Evolutionary conservation across 345 rosid genomes (phyloP), one percentile per base, ranked within the genome.

Genomic region (Murraya koenigii): DNA sequence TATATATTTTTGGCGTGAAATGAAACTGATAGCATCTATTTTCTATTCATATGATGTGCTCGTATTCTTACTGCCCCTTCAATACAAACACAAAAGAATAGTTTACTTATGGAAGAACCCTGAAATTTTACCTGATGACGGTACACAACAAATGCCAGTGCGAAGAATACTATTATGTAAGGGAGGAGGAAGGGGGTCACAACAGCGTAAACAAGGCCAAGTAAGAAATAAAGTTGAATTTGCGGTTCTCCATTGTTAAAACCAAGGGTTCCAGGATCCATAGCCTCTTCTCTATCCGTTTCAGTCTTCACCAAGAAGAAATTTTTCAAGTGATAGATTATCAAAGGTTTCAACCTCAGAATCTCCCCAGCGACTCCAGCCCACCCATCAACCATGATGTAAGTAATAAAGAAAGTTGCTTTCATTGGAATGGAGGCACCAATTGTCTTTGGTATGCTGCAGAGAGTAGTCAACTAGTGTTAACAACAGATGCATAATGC

Each of bases 311-410:
- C 99, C 69, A 94, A 36, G 83, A 96, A 93, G 76, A 84, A 88
- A 67, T 83, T 94, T 78, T 96, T 96, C 73, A 94, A 72, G 85
- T 92, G 99, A 71, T 88, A 94, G 28, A 96, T 85, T 74, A 95
- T 84, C 75, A 95, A 84, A 7, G 97, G 97, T 78, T 88, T 92
- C 79, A 95, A 70, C 82, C 99, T 85, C 23, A 95, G 80, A 65
- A 93, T 93, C 86, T 95, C 98, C 59, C 90, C 99, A 6, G 99
- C 99, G 28, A 91, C 96, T 80, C 99, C 98, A 38, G 99, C 98
- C 98, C 99, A 95, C 67, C 99, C 99, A 30, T 93, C 99, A 23
- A 93, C 99, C 98, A 93, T 95, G 69, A 93, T 87, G 75, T 92
- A 95, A 7, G 98, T 95, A 69, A 95, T 93, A 86, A 95, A 95